A percentile compares a stretch with the other conserved stretches of the same genome.
Conservation (phyloP, 441 rosid genomes). For the Populus hybrid region DNA sequence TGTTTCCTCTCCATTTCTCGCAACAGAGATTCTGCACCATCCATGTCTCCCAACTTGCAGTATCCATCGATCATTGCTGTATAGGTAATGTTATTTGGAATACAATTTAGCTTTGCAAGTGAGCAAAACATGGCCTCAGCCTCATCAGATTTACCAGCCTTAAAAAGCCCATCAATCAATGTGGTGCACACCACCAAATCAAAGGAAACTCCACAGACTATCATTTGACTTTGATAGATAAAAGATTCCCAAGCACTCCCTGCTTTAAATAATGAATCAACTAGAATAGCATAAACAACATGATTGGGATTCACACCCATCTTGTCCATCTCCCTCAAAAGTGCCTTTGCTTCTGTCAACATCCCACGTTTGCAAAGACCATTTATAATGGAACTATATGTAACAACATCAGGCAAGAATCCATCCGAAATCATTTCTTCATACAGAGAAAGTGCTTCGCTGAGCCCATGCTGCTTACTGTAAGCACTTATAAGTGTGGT, state of each 20-base stretch:
- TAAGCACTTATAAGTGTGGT: constrained; percentile 69
- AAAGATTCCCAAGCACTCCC: constrained; percentile 54
- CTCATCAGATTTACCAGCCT: constrained; percentile 57
- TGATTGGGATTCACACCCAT: constrained; percentile 74
- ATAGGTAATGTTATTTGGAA: constrained; percentile 57
- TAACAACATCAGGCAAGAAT: constrained; percentile 69
- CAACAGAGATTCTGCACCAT: constrained; percentile 46
- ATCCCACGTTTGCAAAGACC: constrained; percentile 72
- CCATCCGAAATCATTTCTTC: constrained; percentile 59
- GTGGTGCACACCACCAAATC: constrained; percentile 76
- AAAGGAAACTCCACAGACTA: constrained; percentile 68
- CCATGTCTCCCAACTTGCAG: constrained; percentile 74
- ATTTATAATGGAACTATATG: constrained; percentile 65
- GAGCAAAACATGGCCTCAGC: constrained; percentile 53
- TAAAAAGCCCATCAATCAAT: constrained; percentile 79
- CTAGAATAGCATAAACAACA: constrained; percentile 58
- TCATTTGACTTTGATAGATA: constrained; percentile 72
- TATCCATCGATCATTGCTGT: constrained; percentile 70
- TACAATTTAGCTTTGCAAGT: constrained; percentile 48
- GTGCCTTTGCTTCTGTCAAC: constrained; percentile 54
- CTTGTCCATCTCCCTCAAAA: constrained; percentile 67
- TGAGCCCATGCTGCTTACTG: constrained; percentile 50
- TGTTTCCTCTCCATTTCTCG: constrained; percentile 59
- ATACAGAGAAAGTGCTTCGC: constrained; percentile 58
- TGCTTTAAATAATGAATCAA: constrained; percentile 70